Conservation (phyloP, 2,329 filamentous ascomycete species). For the Furcasterigmium furcatum region DNA sequence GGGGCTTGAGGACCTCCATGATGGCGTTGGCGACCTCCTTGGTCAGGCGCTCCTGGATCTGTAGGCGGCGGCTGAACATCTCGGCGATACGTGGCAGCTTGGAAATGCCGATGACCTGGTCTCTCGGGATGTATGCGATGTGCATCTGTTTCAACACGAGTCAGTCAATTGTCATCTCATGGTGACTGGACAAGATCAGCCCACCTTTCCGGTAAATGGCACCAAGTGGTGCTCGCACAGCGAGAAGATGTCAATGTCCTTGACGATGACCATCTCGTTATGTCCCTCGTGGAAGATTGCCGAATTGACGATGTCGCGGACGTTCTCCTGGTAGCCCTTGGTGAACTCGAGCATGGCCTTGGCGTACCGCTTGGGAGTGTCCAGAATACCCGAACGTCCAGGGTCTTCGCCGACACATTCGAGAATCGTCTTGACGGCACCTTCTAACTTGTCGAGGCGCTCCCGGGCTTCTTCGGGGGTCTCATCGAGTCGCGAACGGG, state of each 20-base stretch:
- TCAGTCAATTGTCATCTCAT: background rate
- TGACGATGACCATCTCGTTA: slow-evolving; percentile 96
- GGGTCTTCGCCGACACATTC: slow-evolving; percentile 69
- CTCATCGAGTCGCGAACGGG: slow-evolving; percentile 59
- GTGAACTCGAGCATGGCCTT: slow-evolving; percentile 96
- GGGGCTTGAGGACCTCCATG: slow-evolving; percentile 87
- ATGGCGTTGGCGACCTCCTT: slow-evolving; percentile 95
- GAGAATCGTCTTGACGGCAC: slow-evolving; percentile 62
- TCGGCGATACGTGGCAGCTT: slow-evolving; percentile 95
- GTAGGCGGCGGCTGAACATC: slow-evolving; percentile 90
- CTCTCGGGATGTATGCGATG: slow-evolving; percentile 93
- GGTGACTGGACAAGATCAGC: slow-evolving; percentile 3
- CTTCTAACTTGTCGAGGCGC: slow-evolving; percentile 56
- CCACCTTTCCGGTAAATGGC: slow-evolving; percentile 90
- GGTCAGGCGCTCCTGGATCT: slow-evolving; percentile 94
- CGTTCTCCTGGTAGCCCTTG: slow-evolving; percentile 93
- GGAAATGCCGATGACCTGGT: slow-evolving; percentile 86
- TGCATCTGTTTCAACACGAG: slow-evolving; percentile 68
- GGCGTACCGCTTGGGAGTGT: slow-evolving; percentile 81
- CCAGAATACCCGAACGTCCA: slow-evolving; percentile 60
- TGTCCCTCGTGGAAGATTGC: slow-evolving; percentile 96
- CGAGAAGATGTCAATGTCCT: slow-evolving; percentile 93
- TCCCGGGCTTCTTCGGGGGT: slow-evolving; percentile 44
- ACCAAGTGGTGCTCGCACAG: slow-evolving; percentile 97
- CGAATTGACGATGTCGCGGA: slow-evolving; percentile 85